Evolutionary conservation across 768 basidiomycete genomes (phyloP).

Genomic region (Leccinellum luteum): DNA sequence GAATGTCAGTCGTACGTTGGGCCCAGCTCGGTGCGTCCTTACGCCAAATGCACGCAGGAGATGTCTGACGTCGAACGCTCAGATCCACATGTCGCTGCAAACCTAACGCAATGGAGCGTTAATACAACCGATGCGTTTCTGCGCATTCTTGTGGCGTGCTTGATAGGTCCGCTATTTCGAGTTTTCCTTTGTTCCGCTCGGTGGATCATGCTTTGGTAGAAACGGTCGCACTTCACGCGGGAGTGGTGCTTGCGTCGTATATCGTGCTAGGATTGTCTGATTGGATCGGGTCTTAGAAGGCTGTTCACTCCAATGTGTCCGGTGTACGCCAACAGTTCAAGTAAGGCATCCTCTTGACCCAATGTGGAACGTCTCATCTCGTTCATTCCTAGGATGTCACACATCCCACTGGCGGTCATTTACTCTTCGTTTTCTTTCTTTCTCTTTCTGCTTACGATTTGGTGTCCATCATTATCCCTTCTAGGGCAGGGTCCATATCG

Average conservation of each 20-base stretch:
- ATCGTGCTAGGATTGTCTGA: slow-evolving; percentile 46
- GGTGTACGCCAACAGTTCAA: slow-evolving; percentile 64
- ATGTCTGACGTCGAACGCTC: neutral
- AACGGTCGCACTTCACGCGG: slow-evolving; percentile 70
- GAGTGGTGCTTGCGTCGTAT: slow-evolving; percentile 58
- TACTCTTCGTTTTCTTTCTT: slow-evolving; percentile 86
- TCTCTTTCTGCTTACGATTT: slow-evolving; percentile 77
- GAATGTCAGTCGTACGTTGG: slow-evolving; percentile 69
- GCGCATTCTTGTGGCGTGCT: slow-evolving; percentile 62
- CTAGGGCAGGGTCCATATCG: slow-evolving; percentile 20
- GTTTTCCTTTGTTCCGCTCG: neutral
- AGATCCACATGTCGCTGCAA: slow-evolving; percentile 41
- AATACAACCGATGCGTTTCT: slow-evolving; percentile 50
- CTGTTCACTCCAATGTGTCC: slow-evolving; percentile 29
- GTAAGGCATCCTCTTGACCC: slow-evolving; percentile 28
- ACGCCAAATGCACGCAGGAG: neutral
- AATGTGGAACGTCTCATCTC: neutral
- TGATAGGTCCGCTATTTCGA: slow-evolving; percentile 45
- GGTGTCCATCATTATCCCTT: slow-evolving; percentile 49
- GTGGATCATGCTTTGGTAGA: slow-evolving; percentile 41
- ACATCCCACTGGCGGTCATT: slow-evolving; percentile 75
- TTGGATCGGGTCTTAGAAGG: slow-evolving; percentile 30
- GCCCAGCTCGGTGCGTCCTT: slow-evolving; percentile 56
- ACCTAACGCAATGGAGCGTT: slow-evolving; percentile 49
- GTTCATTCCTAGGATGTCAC: slow-evolving; percentile 49